Conservation (phyloP, 805 yeast genomes). For the Metahyphopichia silvanorum region DNA sequence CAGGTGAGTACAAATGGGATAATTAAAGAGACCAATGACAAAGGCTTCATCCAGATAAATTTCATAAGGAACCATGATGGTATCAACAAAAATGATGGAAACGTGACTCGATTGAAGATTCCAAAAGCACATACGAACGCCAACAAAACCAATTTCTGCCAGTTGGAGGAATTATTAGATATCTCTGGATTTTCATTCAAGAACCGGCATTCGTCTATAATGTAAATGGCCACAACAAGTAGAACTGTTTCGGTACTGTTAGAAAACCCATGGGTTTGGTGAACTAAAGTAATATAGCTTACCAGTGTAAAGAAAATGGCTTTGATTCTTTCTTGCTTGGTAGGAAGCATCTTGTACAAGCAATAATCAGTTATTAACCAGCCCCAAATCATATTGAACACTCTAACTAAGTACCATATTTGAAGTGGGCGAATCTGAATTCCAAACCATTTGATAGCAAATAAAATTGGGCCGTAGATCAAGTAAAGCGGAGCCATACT, state of each 20-base stretch:
- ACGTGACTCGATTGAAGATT: slow-evolving; percentile 80
- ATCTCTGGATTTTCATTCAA: slow-evolving; percentile 10
- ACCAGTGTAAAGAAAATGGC: slow-evolving; percentile 50
- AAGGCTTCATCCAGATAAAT: slow-evolving; percentile 36
- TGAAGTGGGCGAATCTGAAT: slow-evolving; percentile 43
- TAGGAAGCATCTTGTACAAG: slow-evolving; percentile 45
- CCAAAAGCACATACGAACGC: slow-evolving; percentile 64
- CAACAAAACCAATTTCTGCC: slow-evolving; percentile 18
- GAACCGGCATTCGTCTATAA: slow-evolving; percentile 43
- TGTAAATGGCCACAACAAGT: slow-evolving; percentile 46
- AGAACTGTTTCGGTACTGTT: slow-evolving; percentile 74
- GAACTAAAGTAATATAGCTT: slow-evolving; percentile 69
- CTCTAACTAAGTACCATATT: slow-evolving; percentile 51
- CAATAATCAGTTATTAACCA: slow-evolving; percentile 39
- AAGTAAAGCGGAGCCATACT: slow-evolving; percentile 68
- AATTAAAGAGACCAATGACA: slow-evolving; percentile 26
- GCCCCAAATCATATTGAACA: slow-evolving; percentile 40
- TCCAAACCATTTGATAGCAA: slow-evolving; percentile 24
- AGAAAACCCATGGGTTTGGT: slow-evolving; percentile 87
- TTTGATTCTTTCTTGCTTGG: slow-evolving; percentile 47
- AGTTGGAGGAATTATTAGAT: not conserved
- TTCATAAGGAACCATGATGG: slow-evolving; percentile 53
- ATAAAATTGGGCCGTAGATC: slow-evolving; percentile 65
- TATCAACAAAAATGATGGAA: slow-evolving; percentile 65
- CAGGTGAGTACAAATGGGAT: slow-evolving; percentile 35